Conservation (phyloP, 2,329 filamentous ascomycete species). For the Claviceps capensis region DNA sequence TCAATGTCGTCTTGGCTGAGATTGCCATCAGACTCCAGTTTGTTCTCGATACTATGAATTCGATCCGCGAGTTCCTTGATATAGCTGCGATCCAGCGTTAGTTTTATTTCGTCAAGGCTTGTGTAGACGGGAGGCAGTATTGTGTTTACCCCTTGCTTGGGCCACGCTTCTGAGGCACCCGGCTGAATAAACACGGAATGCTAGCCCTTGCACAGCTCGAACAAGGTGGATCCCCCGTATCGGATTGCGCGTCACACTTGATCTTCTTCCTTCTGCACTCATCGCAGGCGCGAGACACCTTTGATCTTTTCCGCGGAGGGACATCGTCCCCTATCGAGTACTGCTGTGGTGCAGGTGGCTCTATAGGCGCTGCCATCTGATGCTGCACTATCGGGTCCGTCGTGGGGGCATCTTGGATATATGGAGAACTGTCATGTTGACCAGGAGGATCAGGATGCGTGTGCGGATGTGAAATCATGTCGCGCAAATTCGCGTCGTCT, state of each 20-base stretch:
- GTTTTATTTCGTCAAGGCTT: background rate
- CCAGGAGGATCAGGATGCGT: conserved; percentile 24
- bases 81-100: conserved; percentile 38
- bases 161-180: conserved; percentile 76
- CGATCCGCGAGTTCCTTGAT: conserved; percentile 86
- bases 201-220: conserved; percentile 67
- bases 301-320: conserved; percentile 63
- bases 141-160: conserved; percentile 66
- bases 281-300: conserved; percentile 80
- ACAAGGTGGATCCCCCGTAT: conserved; percentile 60
- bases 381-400: conserved; percentile 24
- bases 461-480: conserved; percentile 30
- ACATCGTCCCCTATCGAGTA: conserved; percentile 41
- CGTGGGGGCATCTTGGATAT: conserved; percentile 23
- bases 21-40: conserved; percentile 43
- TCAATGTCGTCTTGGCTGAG: conserved; percentile 34
- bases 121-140: too few relatives aligned
- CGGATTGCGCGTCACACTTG: conserved; percentile 70
- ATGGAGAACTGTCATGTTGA: conserved; percentile 21
- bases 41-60: conserved; percentile 69
- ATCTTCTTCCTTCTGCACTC: conserved; percentile 85
- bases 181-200: conserved; percentile 72
- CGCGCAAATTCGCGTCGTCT: conserved; percentile 29
- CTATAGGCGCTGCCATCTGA: conserved; percentile 21
- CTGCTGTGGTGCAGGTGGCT: conserved; percentile 22